A percentile compares a stretch with the other conserved stretches of the same genome.
Conservation (phyloP, 2,329 filamentous ascomycete genomes). For the Karstenula rhodostoma region DNA sequence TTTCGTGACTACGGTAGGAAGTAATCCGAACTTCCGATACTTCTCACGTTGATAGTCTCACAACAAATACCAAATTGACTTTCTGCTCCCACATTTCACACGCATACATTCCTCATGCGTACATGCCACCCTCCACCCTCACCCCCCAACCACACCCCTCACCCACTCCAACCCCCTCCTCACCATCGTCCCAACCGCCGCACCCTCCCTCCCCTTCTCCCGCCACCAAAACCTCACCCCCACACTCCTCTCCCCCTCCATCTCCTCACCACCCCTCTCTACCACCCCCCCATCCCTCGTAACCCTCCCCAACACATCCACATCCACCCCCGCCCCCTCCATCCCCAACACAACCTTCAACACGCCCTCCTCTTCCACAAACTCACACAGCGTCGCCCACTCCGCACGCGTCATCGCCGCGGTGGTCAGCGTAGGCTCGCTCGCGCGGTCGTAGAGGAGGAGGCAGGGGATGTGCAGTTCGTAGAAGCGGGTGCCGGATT, state of each 20-base stretch:
- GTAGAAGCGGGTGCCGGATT: conserved; percentile 1
- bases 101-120: too few species aligned
- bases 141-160: background rate
- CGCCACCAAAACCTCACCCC: conserved; percentile 10
- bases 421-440: conserved; percentile 1
- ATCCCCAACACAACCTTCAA: conserved; percentile 7
- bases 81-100: too few species aligned
- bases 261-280: background rate
- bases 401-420: conserved; percentile 3
- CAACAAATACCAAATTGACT: too few species aligned
- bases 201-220: background rate
- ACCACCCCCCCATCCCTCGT: background rate
- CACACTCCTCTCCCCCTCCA: background rate
- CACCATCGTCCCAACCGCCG: background rate
- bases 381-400: background rate
- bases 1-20: too few species aligned
- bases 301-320: conserved; percentile 6
- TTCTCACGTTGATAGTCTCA: too few species aligned
- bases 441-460: background rate
- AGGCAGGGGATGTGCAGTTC: conserved; percentile 4
- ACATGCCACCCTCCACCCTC: background rate
- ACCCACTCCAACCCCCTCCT: background rate
- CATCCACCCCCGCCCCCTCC: conserved; percentile 1
- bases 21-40: too few species aligned
- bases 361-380: conserved; percentile 7